These are phyloP conservation scores for Rhododendron williamsianum DNA, from an alignment of 148 eudicot species.

Conservation along the genomic window DNA sequence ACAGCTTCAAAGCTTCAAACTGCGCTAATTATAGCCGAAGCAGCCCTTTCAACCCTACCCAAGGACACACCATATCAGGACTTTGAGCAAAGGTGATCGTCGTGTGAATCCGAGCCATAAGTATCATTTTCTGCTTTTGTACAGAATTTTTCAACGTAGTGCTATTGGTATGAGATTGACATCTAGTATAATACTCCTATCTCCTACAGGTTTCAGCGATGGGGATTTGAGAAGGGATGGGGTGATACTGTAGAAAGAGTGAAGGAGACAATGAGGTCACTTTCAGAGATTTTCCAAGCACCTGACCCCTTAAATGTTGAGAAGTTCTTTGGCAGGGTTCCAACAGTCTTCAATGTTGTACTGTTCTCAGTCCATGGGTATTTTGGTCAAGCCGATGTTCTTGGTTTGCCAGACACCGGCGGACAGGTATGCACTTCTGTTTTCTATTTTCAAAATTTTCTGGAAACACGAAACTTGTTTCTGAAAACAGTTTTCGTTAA, in stretches of 20 bases:
- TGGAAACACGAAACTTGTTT: not conserved
- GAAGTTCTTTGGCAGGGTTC: constrained; percentile 64
- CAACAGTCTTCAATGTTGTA: constrained; percentile 66
- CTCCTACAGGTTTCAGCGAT: constrained; percentile 62
- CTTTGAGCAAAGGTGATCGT: constrained; percentile 60
- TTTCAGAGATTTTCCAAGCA: constrained; percentile 86
- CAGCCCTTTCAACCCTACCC: constrained; percentile 53
- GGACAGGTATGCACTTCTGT: constrained; percentile 58
- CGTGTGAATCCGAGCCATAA: not conserved
- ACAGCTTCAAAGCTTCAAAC: constrained; percentile 69
- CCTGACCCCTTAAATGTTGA: constrained; percentile 70
- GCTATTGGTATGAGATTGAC: not conserved
- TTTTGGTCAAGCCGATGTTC: constrained; percentile 87
- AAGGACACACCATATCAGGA: constrained; percentile 54
- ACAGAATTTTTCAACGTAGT: not conserved
- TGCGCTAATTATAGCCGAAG: constrained; percentile 72
- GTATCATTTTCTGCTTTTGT: not conserved
- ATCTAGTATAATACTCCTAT: not conserved
- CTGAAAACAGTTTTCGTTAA: not conserved
- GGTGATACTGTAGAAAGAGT: constrained; percentile 79
- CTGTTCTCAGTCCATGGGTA: constrained; percentile 91
- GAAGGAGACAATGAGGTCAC: constrained; percentile 60
- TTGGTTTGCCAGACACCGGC: constrained; percentile 97
- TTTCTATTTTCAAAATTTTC: not conserved
- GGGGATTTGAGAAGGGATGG: constrained; percentile 99